phyloP scores from a whole-genome alignment of 768 basidiomycete species.

The Naganishia randhawae region DNA sequence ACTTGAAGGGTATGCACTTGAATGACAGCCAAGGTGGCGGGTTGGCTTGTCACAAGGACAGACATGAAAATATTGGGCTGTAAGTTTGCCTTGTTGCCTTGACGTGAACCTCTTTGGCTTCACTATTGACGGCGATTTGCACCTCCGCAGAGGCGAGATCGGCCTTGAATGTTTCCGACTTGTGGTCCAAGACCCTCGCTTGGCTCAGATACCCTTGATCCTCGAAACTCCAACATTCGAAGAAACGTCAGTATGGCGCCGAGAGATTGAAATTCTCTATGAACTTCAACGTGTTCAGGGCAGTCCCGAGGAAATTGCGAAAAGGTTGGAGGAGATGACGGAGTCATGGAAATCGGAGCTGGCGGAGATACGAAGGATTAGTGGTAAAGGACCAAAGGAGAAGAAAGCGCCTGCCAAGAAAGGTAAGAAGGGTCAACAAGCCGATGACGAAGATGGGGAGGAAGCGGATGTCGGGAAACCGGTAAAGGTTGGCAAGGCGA shows the following conservation, averaged over 20 bases:
- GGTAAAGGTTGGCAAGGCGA: not conserved
- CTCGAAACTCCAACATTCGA: constrained; percentile 77
- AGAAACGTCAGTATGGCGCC: constrained; percentile 64
- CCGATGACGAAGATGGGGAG: not conserved
- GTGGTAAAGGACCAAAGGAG: constrained; percentile 26
- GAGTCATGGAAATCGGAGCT: constrained; percentile 39
- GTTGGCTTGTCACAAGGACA: constrained; percentile 64
- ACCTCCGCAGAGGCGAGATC: constrained; percentile 61
- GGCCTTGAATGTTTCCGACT: constrained; percentile 63
- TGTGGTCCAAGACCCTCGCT: constrained; percentile 66
- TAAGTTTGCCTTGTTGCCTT: constrained; percentile 51
- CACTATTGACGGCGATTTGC: too few relatives aligned
- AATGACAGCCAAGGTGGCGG: constrained; percentile 72
- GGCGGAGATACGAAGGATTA: constrained; percentile 36
- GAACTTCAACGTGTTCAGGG: constrained; percentile 46
- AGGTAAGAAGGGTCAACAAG: constrained; percentile 26
- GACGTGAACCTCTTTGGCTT: not conserved
- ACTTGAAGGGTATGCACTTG: constrained; percentile 76
- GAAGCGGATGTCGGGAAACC: not conserved
- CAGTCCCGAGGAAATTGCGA: constrained; percentile 35
- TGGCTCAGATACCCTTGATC: constrained; percentile 69
- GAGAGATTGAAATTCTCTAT: constrained; percentile 66
- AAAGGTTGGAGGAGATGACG: constrained; percentile 37
- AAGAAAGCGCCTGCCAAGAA: constrained; percentile 38
- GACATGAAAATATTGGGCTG: constrained; percentile 82